phyloP scores from a whole-genome alignment of 2,329 filamentous ascomycete genomes.

The Dryadomyces quercivorus region DNA sequence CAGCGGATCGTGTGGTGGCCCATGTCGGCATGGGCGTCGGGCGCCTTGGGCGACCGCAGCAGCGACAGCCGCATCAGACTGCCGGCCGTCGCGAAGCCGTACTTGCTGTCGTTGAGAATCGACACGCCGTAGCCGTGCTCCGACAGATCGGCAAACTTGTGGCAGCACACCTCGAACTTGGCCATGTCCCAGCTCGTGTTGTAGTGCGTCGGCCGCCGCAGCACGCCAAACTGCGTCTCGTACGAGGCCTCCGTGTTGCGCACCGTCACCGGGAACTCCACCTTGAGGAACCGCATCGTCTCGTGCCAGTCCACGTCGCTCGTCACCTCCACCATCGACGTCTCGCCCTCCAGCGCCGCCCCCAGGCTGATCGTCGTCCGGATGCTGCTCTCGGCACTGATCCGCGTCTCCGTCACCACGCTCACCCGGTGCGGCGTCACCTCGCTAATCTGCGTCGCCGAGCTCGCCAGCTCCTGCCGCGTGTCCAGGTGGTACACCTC shows the following conservation, averaged over 20 bases:
- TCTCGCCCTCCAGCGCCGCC: conserved; percentile 51
- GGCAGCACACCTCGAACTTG: conserved; percentile 67
- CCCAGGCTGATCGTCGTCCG: conserved; percentile 75
- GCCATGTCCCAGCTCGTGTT: conserved; percentile 86
- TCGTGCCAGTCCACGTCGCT: conserved; percentile 95
- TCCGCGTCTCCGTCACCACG: conserved; percentile 71
- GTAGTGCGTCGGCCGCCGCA: conserved; percentile 87
- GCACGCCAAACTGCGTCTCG: conserved; percentile 86
- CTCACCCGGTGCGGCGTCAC: conserved; percentile 64
- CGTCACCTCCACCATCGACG: conserved; percentile 63
- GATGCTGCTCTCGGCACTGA: conserved; percentile 77
- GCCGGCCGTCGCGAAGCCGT: conserved; percentile 55
- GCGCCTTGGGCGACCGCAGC: conserved; percentile 54
- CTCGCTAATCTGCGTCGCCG: conserved; percentile 60
- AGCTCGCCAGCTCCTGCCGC: conserved; percentile 59
- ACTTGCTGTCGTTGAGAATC: conserved; percentile 58
- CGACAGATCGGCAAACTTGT: conserved; percentile 61
- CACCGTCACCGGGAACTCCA: conserved; percentile 91
- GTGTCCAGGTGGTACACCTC: conserved; percentile 92
- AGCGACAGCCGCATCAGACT: conserved; percentile 57
- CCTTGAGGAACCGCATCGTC: conserved; percentile 95
- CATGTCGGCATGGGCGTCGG: conserved; percentile 59
- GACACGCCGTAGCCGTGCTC: conserved; percentile 58
- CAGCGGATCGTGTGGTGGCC: conserved; percentile 52
- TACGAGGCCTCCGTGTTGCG: conserved; percentile 87